Evolutionary conservation across 2,329 filamentous ascomycete genomes (phyloP), one percentile per base, ranked within the genome.

Genomic region (Fusarium nurragi): DNA sequence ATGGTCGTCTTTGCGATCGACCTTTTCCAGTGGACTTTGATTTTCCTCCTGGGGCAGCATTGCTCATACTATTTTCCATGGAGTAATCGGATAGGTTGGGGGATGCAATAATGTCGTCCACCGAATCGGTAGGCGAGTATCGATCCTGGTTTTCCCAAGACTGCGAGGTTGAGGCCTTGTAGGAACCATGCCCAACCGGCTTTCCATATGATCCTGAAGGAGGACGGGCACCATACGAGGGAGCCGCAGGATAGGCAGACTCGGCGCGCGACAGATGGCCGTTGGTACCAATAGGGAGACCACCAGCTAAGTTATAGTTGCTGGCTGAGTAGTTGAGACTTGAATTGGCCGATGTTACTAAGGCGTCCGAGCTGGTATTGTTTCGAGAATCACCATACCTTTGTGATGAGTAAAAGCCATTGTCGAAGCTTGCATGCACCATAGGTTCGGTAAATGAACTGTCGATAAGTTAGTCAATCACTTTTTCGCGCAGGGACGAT

Each of bases 1-100:
- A 92, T 23, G 91, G 88, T 26, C 90, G 86, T 69, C 90, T 84
- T 73, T 91, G 89, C 16, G 84, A 79, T 37, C 83, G 80, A 48
- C 78, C 76, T 71, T 85, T 86, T 47, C 79, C 78, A 45, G 76
- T 77, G 38, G 75, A 73, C 70, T 83, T 85, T 57, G 77, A 75
- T 68, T 82, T 84, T 36, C 62, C 68, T 63, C 77, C 78, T 5
- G 78, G 74, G 30, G 78, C 75, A 32, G 77, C 71, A 53, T 77
- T 69, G 39, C 77, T 76, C 41, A 79, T 77, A 47, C 79, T 78
- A 67, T 83, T 82, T 49, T 89, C 87, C 65, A 85, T 74, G 7
- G 83, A 83, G 70, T 86, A 86, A 65, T 89, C 87, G n/a, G 85
- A 87, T 9, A 86, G 72, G 73, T 83, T 85, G 25, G 86, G 83